Percentiles rank a stretch among this genome's conserved stretches.
phyloP scores from a whole-genome alignment of 2,329 filamentous ascomycete genomes.

The Fusarium nematophilum region DNA sequence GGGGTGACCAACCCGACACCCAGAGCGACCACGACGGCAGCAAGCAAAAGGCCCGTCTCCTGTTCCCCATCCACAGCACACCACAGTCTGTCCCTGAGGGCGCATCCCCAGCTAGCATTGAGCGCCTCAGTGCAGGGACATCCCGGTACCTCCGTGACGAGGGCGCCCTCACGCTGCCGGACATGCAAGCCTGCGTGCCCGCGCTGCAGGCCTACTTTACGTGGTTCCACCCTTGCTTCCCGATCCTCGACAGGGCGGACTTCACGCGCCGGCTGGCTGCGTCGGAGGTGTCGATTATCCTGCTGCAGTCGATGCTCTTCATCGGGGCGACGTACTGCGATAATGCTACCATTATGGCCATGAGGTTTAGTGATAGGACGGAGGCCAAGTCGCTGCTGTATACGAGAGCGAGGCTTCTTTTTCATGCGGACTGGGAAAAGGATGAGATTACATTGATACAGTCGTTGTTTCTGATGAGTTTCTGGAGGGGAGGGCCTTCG shows the following conservation, averaged over 20 bases:
- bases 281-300: slow-evolving; percentile 58
- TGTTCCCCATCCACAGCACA: slow-evolving; percentile 46
- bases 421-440: slow-evolving; percentile 64
- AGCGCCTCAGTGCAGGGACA: slow-evolving; percentile 58
- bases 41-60: slow-evolving; percentile 41
- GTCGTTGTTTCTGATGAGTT: slow-evolving; percentile 65
- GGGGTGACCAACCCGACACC: slow-evolving; percentile 5
- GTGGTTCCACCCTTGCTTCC: slow-evolving; percentile 68
- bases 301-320: slow-evolving; percentile 65
- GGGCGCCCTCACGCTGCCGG: slow-evolving; percentile 58
- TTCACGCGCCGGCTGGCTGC: slow-evolving; percentile 53
- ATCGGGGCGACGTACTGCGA: slow-evolving; percentile 66
- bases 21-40: slow-evolving; percentile 4
- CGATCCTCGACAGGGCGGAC: slow-evolving; percentile 61
- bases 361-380: slow-evolving; percentile 61
- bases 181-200: slow-evolving; percentile 53
- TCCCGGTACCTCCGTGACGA: slow-evolving; percentile 61
- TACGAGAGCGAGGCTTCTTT: slow-evolving; percentile 61
- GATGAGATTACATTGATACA: slow-evolving; percentile 63
- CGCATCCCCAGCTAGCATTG: slow-evolving; percentile 38
- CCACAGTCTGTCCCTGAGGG: slow-evolving; percentile 36
- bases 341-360: slow-evolving; percentile 54
- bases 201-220: slow-evolving; percentile 64
- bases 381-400: slow-evolving; percentile 63
- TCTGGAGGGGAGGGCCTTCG: slow-evolving; percentile 62